Conservation (phyloP, 768 basidiomycete genomes). For the Lyophyllum semitale region DNA sequence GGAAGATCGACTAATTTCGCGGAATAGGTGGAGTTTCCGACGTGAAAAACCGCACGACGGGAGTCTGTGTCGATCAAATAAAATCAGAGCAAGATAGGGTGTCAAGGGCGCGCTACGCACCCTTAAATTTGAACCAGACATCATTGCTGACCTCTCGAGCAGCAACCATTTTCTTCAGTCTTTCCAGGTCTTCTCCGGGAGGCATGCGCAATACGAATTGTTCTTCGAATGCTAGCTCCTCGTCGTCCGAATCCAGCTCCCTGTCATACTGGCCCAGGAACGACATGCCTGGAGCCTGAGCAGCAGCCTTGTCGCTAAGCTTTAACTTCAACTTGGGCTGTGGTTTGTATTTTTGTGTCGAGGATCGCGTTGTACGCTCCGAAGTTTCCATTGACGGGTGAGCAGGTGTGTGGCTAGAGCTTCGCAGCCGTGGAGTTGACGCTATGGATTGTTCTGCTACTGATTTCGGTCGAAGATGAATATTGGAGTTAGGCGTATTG, state of each 20-base stretch:
- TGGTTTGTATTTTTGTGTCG: constrained; percentile 45
- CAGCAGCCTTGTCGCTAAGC: constrained; percentile 79
- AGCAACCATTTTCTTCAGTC: constrained; percentile 78
- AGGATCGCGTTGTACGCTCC: constrained; percentile 63
- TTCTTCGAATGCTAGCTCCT: constrained; percentile 94
- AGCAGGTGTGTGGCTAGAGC: constrained; percentile 28
- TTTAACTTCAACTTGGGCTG: constrained; percentile 88
- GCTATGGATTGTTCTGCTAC: constrained; percentile 26
- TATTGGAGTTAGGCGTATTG: constrained; percentile 15
- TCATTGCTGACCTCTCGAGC: constrained; percentile 79
- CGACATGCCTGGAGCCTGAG: constrained; percentile 81
- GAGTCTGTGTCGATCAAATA: constrained; percentile 60
- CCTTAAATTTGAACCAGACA: constrained; percentile 98
- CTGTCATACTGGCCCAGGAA: constrained; percentile 92
- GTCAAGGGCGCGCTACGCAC: constrained; percentile 37
- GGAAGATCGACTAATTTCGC: constrained; percentile 97
- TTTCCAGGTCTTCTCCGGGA: constrained; percentile 79
- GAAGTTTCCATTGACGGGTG: constrained; percentile 28
- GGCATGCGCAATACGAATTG: constrained; percentile 94
- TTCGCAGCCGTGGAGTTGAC: constrained; percentile 35
- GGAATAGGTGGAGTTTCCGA: constrained; percentile 77
- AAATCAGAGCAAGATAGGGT: constrained; percentile 11
- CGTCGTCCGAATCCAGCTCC: constrained; percentile 93
- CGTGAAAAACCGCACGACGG: constrained; percentile 85
- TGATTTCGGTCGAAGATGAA: constrained; percentile 22